Conservation (phyloP, 2,329 filamentous ascomycete species). For the Xenosphaeropsis pyriputrescens region DNA sequence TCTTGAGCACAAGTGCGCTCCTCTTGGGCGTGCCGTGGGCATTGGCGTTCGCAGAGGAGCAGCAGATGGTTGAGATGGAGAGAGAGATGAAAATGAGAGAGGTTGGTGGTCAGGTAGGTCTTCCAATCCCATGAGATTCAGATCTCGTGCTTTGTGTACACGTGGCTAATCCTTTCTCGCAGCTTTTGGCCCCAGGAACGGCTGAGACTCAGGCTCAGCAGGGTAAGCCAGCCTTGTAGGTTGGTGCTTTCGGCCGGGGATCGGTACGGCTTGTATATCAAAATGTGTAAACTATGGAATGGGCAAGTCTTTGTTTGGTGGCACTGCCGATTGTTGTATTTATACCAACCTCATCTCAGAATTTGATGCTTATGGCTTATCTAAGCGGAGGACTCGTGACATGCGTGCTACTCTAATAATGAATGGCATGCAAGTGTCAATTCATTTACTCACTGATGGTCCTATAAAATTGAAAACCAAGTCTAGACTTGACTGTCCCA, state of each 20-base stretch:
- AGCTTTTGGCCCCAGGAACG: conserved; percentile 6
- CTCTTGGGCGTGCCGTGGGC: conserved; percentile 88
- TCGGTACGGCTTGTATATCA: neutral
- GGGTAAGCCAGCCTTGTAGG: conserved; percentile 15
- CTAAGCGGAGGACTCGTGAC: no score
- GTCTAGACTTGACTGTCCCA: no score
- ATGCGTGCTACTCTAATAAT: no score
- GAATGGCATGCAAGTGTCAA: no score
- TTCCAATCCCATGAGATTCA: conserved; percentile 3
- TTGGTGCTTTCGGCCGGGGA: no score
- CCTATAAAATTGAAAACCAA: no score
- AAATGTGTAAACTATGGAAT: no score
- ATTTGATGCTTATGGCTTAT: no score
- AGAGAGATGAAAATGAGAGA: conserved; percentile 93
- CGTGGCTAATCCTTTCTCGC: conserved; percentile 6
- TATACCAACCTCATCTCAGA: conserved; percentile 17
- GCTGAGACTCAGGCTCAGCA: conserved; percentile 4
- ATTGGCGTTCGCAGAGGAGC: conserved; percentile 85
- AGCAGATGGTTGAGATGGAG: conserved; percentile 96
- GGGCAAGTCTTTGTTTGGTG: no score
- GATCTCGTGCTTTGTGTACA: neutral
- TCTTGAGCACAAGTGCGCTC: conserved; percentile 78
- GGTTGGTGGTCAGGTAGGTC: conserved; percentile 59
- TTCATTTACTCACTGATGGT: no score
- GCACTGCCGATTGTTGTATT: conserved; percentile 14